Conservation (phyloP, 202 grass and related monocot species). For the Cymbopogon flexuosus region DNA sequence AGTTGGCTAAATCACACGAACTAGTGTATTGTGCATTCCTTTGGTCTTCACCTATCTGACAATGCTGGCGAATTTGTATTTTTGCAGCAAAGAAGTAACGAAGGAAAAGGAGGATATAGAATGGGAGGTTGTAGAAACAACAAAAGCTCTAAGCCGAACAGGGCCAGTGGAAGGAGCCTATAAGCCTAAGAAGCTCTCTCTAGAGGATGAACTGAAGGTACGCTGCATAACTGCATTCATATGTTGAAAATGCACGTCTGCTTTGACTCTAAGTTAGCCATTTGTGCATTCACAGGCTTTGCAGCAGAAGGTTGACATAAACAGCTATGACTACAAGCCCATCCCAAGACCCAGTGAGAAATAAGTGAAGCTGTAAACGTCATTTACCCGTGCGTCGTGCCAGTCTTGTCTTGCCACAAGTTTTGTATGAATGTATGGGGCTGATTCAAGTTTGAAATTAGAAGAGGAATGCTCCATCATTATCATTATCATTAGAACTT, state of each 20-base stretch:
- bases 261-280: not conserved
- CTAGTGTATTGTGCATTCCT: not conserved
- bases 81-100: slow-evolving; percentile 78
- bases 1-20: not conserved
- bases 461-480: not conserved
- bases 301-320: slow-evolving; percentile 87
- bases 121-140: slow-evolving; percentile 87
- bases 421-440: not conserved
- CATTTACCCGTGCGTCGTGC: not conserved
- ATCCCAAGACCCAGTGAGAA: slow-evolving; percentile 65
- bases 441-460: not conserved
- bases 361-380: slow-evolving; percentile 30
- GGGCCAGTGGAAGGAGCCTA: slow-evolving; percentile 65
- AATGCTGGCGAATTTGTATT: slow-evolving; percentile 3
- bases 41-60: slow-evolving; percentile 13
- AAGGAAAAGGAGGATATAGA: slow-evolving; percentile 95
- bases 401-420: not conserved
- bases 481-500: not conserved
- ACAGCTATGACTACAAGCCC: slow-evolving; percentile 82
- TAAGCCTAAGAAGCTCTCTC: slow-evolving; percentile 70
- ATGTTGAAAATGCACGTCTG: not conserved
- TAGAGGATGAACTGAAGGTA: slow-evolving; percentile 92
- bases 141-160: slow-evolving; percentile 63
- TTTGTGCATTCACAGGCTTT: slow-evolving; percentile 48
- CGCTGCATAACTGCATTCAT: not conserved